Base-by-base conservation (phyloP, 2,329 filamentous ascomycete genomes). In the Diaporthe longicolla region DNA sequence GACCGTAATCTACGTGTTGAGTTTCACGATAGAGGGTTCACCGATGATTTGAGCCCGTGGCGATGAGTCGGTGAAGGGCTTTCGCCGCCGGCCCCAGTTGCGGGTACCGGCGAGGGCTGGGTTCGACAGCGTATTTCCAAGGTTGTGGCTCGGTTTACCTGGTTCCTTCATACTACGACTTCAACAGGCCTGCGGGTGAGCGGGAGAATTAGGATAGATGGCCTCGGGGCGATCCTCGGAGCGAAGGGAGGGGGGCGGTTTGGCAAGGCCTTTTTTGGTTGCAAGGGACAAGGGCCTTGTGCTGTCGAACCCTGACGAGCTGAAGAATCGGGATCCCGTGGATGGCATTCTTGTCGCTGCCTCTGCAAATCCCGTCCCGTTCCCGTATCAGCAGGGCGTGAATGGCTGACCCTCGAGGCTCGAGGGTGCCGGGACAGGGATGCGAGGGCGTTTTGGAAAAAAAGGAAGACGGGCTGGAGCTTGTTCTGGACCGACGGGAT, bases 291-390 rank as follows among this genome's bases (percentile, higher is more conserved):
- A 59, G 71, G 52, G 65, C 65, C 32, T 63, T 73, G 29, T 59
- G 40, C 17, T 29, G 32, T 52, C n/a, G 52, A 69, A 70, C 72
- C 72, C 57, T 73, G 72, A 48, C 72, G 66, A 73, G 72, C 72
- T 65, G 72, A 70, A 55, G 72, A 71, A 55, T 72, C 43, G 55
- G 50, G 70, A 63, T 72, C 58, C 61, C 70, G 70, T 72, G 70
- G 40, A 55, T 35, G 57, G 57, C 19, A 72, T 59, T 71, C 19
- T 50, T 50, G 32, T 40, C 13, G 9, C 10, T 68, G 48, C 40
- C 63, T 68, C 26, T 68, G 63, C 63, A 52, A 52, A 54, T 68
- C 48, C 63, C 45, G 45, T 52, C 45, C n/a, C 43, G 40, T 19
- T 55, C 26, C 59, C 61, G 29, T 37, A 50, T 50, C 68, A 19